A percentile compares a stretch with the other conserved stretches of the same genome.
phyloP scores from a whole-genome alignment of 1,139 yeast species.

The Yamadazyma mexicana region DNA sequence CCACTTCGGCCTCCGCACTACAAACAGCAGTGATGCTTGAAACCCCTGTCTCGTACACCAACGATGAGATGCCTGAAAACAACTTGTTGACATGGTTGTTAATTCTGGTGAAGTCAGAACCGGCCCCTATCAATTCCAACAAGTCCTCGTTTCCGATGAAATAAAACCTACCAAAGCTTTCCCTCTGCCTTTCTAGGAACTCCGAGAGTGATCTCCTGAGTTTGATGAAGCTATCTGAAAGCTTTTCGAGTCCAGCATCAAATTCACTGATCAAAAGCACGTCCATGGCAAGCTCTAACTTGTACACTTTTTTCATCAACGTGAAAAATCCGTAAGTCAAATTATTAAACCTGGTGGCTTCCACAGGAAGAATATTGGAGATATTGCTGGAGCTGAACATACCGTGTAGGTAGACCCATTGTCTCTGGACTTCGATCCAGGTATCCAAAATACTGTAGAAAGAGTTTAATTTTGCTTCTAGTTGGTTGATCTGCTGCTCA shows the following conservation, averaged over 20 bases:
- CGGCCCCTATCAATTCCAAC: slow-evolving; percentile 75
- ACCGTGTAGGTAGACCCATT: slow-evolving; percentile 86
- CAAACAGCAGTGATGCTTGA: slow-evolving; percentile 46
- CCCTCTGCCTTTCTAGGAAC: slow-evolving; percentile 79
- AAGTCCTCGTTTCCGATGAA: slow-evolving; percentile 91
- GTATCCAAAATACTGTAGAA: slow-evolving; percentile 56
- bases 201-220: slow-evolving; percentile 72
- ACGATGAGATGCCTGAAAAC: slow-evolving; percentile 62
- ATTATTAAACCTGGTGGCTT: slow-evolving; percentile 64
- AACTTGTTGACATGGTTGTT: slow-evolving; percentile 69
- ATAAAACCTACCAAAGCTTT: slow-evolving; percentile 75
- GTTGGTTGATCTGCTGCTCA: slow-evolving; percentile 54
- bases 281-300: slow-evolving; percentile 57
- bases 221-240: slow-evolving; percentile 55
- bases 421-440: slow-evolving; percentile 88
- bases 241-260: slow-evolving; percentile 46
- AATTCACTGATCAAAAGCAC: slow-evolving; percentile 55
- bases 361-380: slow-evolving; percentile 64
- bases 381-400: slow-evolving; percentile 69
- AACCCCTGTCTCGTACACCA: slow-evolving; percentile 40
- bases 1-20: slow-evolving; percentile 66
- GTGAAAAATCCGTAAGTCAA: slow-evolving; percentile 61
- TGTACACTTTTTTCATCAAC: slow-evolving; percentile 51
- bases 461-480: slow-evolving; percentile 58
- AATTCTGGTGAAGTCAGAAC: slow-evolving; percentile 47